Evolutionary conservation across 768 basidiomycete genomes (phyloP).

Genomic region (Phallus indusiatus): DNA sequence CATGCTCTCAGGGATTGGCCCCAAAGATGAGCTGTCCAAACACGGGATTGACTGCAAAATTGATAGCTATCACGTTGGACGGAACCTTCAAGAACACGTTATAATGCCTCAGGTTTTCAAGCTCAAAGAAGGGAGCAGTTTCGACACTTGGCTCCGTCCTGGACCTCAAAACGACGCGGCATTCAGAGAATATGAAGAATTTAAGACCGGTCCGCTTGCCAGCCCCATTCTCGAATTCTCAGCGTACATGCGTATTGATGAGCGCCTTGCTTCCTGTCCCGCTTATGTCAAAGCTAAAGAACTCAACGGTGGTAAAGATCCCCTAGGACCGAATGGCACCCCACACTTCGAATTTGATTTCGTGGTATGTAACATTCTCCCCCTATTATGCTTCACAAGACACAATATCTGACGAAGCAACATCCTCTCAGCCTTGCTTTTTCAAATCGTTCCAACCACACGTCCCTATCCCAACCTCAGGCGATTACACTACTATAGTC

Average conservation of each 20-base stretch:
- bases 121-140: background rate
- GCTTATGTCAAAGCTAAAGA: background rate
- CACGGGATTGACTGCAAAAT: background rate
- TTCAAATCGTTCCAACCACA: background rate
- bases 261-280: background rate
- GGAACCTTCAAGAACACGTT: background rate
- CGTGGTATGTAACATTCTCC: background rate
- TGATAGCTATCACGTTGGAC: background rate
- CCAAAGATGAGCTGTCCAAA: constrained; percentile 9
- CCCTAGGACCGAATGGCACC: background rate
- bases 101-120: background rate
- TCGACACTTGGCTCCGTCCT: background rate
- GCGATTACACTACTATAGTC: background rate
- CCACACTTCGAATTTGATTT: background rate
- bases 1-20: constrained; percentile 32
- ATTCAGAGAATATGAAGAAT: background rate
- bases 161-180: background rate
- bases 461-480: background rate
- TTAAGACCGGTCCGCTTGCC: background rate
- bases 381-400: background rate
- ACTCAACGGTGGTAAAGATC: background rate
- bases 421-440: background rate
- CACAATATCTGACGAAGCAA: background rate
- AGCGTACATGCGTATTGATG: background rate
- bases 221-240: background rate